Base-by-base conservation (phyloP, 768 basidiomycete genomes). In the Tephrocybe rancida region DNA sequence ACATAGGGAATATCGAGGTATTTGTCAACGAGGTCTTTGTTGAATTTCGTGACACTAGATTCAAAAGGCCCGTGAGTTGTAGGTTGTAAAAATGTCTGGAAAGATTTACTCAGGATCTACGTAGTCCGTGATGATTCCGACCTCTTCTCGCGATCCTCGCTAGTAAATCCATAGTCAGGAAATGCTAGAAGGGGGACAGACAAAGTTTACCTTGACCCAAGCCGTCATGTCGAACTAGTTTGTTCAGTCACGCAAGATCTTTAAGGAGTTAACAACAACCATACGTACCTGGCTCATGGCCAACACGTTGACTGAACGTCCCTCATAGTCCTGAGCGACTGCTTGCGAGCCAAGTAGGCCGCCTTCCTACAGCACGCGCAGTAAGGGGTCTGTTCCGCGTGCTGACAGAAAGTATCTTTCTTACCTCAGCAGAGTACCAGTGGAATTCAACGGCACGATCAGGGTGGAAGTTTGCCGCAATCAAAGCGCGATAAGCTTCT, bases 301-400 rank as follows among this genome's bases (percentile, higher is more conserved):
- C 59, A 87, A 70, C 56, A 93, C 88, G 61, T 88, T 85, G 49
- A 81, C 79, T 5, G 72, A 73, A 52, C 79, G 79, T 21, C 72
- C 64, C 63, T 83, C 84, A 65, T 96, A 97, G 55, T 82, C 79
- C 60, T 78, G 75, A 32, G 93, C 93, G 46, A 98, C 82, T 16
- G 94, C 95, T 70, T 95, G 94, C 32, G 90, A 93, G 35, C 95
- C 95, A 48, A 93, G 82, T 32, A 93, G 80, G 11, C 92, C 92
- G 46, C 84, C 88, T 73, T 92, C 90, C 90, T 90, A 59, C n/a
- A 57, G 43, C 35, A 54, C 35, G 29, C 42, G 54, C n/a, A 61
- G 42, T 35, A 43, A n/a, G n/a, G n/a, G n/a, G n/a, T n/a, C 44
- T 53, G 42, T 56, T 54, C 41, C 57, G 52, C 59, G 44, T 22